Conservation (phyloP, 164 flowering plant genomes). For the Buxus sempervirens region DNA sequence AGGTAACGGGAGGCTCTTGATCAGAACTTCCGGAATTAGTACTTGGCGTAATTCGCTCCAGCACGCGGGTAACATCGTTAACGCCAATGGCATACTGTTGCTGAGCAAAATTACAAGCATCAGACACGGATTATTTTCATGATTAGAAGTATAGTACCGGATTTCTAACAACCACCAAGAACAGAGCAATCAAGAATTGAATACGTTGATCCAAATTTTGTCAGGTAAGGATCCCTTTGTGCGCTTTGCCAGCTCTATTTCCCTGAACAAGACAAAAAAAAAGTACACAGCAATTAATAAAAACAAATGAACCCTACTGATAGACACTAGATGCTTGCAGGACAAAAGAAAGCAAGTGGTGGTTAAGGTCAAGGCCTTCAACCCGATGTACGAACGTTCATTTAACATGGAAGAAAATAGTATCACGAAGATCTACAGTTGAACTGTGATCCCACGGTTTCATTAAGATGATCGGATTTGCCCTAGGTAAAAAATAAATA, state of each 20-base stretch:
- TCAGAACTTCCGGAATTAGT: conserved; percentile 12
- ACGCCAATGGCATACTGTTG: conserved; percentile 86
- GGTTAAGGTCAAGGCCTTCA: no score
- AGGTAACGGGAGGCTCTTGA: conserved; percentile 11
- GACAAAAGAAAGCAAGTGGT: not conserved
- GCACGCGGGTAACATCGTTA: conserved; percentile 77
- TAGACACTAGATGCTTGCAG: not conserved
- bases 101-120: conserved; percentile 24
- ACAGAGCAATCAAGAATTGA: not conserved
- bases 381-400: no score
- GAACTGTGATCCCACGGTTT: no score
- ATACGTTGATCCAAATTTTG: conserved; percentile 80
- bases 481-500: no score
- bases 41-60: conserved; percentile 62
- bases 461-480: no score
- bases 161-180: not conserved
- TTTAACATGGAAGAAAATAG: no score
- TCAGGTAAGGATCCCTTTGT: conserved; percentile 47
- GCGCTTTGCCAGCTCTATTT: conserved; percentile 45
- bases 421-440: no score
- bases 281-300: conserved; percentile 1
- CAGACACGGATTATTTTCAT: not conserved
- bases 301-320: not conserved
- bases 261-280: conserved; percentile 39
- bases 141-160: not conserved